Conservation (phyloP, 2,329 filamentous ascomycete genomes). For the Aspergillus brunneoviolaceus region DNA sequence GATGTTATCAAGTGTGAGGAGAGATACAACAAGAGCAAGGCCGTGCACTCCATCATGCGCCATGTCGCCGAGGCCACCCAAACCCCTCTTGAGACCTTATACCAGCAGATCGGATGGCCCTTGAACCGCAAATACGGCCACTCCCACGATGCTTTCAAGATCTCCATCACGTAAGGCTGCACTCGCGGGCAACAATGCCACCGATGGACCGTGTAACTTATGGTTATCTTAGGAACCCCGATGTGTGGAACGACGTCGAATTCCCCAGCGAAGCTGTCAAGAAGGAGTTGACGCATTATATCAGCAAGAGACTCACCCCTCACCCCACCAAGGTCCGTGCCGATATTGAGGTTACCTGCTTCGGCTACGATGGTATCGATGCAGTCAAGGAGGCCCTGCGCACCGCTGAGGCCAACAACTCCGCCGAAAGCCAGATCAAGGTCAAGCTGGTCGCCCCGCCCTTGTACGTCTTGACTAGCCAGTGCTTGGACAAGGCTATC, state of each 20-base stretch:
- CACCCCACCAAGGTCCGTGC: constrained; percentile 99
- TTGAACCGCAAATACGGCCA: constrained; percentile 97
- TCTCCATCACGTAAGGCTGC: constrained; percentile 83
- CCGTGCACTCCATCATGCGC: constrained; percentile 98
- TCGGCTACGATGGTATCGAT: constrained; percentile 96
- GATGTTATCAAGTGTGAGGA: constrained; percentile 99
- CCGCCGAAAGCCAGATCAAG: constrained; percentile 89
- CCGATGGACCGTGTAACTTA: constrained; percentile 10
- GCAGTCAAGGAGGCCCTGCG: constrained; percentile 92
- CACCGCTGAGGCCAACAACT: constrained; percentile 90
- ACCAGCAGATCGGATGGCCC: constrained; percentile 94
- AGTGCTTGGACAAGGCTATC: constrained; percentile 86
- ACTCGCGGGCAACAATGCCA: background rate
- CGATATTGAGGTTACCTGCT: constrained; percentile 94
- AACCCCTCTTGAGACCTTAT: constrained; percentile 89
- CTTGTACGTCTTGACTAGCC: constrained; percentile 92
- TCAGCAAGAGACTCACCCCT: constrained; percentile 92
- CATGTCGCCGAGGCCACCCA: constrained; percentile 97
- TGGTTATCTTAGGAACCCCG: constrained; percentile 68
- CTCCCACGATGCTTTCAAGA: constrained; percentile 96
- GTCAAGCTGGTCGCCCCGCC: constrained; percentile 97
- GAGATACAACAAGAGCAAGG: constrained; percentile 99
- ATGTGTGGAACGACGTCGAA: constrained; percentile 89
- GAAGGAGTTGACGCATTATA: constrained; percentile 91
- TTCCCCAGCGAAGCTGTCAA: constrained; percentile 84